A percentile compares a stretch with the other conserved stretches of the same genome.
phyloP scores from a whole-genome alignment of 257 asterid species.

The Forsythia viridissima region DNA sequence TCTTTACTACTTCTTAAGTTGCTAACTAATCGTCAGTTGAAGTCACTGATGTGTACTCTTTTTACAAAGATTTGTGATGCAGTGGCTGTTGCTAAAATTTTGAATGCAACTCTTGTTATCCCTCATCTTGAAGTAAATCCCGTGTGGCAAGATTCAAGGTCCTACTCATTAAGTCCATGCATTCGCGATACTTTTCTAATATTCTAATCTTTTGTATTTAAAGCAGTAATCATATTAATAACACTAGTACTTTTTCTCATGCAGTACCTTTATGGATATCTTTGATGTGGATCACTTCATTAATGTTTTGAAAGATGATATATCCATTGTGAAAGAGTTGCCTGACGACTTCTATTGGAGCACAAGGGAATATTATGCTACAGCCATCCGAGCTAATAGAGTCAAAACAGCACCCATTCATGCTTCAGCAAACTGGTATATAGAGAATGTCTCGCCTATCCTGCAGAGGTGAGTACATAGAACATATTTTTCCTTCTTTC shows the following conservation, averaged over 20 bases:
- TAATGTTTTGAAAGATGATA: constrained; percentile 74
- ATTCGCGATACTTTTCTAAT: constrained; percentile 3
- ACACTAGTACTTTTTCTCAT: not conserved
- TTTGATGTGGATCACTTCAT: constrained; percentile 97
- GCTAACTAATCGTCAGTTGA: constrained; percentile 2
- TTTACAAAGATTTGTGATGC: constrained; percentile 86
- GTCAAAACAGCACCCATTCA: constrained; percentile 90
- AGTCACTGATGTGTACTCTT: constrained; percentile 22
- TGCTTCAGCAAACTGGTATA: constrained; percentile 97
- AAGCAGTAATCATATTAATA: constrained; percentile 17
- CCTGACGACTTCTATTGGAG: constrained; percentile 94
- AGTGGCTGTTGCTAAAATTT: constrained; percentile 91
- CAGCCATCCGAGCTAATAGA: constrained; percentile 89
- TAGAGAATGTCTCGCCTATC: constrained; percentile 80
- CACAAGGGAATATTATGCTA: constrained; percentile 89
- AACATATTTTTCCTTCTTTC: not conserved
- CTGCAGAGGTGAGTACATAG: constrained; percentile 63
- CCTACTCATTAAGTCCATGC: constrained; percentile 10
- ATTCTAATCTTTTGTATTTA: constrained; percentile 6
- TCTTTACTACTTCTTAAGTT: not conserved
- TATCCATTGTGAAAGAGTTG: constrained; percentile 75
- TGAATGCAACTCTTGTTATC: constrained; percentile 95
- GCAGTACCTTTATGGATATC: constrained; percentile 89
- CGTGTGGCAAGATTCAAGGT: constrained; percentile 99
- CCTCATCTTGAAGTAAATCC: constrained; percentile 94